phyloP scores from a whole-genome alignment of 768 basidiomycete species.

The Imleria badia region DNA sequence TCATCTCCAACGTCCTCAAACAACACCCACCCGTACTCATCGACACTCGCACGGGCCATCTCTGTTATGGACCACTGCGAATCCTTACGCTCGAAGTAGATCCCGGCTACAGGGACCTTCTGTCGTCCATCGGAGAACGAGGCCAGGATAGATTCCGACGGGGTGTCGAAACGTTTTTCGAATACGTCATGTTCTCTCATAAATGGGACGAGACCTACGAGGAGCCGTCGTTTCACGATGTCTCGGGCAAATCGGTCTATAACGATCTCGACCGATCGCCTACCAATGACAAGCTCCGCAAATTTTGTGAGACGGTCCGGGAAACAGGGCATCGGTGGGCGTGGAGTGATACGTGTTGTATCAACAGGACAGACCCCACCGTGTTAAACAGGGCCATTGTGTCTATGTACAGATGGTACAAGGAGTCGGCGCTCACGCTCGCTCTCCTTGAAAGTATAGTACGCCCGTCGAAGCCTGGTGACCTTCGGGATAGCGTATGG shows the following conservation, averaged over 20 bases:
- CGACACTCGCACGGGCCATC: conserved; percentile 1
- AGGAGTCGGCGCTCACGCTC: neutral
- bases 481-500: conserved; percentile 1
- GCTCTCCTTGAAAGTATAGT: neutral
- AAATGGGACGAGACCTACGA: conserved; percentile 3
- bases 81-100: conserved; percentile 6
- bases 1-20: neutral
- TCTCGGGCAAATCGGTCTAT: neutral
- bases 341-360: conserved; percentile 6
- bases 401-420: conserved; percentile 11
- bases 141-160: neutral
- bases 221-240: conserved; percentile 1
- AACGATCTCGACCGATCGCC: neutral
- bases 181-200: conserved; percentile 12
- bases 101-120: neutral
- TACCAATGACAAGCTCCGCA: conserved; percentile 1
- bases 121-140: neutral
- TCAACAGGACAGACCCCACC: neutral
- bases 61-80: neutral
- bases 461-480: neutral
- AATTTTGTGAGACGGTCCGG: neutral
- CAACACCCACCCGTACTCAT: conserved; percentile 2
- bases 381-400: neutral
- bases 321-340: conserved; percentile 1
- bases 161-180: conserved; percentile 3